Evolutionary conservation across 176 grass and related monocot genomes (phyloP).

Genomic region (sorghum (Sorghum bicolor)): DNA sequence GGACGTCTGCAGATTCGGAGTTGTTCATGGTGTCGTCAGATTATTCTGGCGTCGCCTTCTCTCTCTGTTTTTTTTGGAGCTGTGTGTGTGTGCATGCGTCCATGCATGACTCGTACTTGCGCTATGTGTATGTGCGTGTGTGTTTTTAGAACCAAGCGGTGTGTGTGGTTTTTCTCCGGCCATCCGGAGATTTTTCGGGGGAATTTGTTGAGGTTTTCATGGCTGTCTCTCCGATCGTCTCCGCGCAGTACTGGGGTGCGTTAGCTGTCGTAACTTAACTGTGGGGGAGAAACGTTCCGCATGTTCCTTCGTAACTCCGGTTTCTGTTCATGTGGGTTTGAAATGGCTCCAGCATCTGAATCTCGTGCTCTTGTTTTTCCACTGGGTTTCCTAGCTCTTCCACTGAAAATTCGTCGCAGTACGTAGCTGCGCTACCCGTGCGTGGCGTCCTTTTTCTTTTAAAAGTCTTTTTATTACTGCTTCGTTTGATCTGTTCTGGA

Average conservation of each 20-base stretch:
- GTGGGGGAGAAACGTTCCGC: background rate
- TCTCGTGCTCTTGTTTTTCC: background rate
- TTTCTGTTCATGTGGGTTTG: background rate
- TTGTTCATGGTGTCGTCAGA: background rate
- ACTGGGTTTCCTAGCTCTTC: background rate
- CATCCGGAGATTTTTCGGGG: background rate
- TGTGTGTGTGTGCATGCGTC: background rate
- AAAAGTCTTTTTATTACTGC: background rate
- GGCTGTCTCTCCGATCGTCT: background rate
- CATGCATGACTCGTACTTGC: background rate
- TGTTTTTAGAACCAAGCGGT: background rate
- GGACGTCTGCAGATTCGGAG: background rate
- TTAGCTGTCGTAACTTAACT: background rate
- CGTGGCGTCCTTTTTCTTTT: background rate
- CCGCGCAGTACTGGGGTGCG: background rate
- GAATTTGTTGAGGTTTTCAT: background rate
- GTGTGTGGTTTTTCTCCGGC: background rate
- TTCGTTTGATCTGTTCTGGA: background rate
- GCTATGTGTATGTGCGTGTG: no score
- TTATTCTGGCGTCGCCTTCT: background rate
- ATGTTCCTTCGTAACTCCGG: background rate
- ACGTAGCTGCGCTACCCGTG: background rate
- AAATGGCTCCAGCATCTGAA: background rate
- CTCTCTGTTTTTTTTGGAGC: background rate
- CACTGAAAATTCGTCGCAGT: background rate